A percentile compares a stretch with the other conserved stretches of the same genome.
phyloP scores from a whole-genome alignment of 169 alveolate species.

The Plasmodium malariae region DNA sequence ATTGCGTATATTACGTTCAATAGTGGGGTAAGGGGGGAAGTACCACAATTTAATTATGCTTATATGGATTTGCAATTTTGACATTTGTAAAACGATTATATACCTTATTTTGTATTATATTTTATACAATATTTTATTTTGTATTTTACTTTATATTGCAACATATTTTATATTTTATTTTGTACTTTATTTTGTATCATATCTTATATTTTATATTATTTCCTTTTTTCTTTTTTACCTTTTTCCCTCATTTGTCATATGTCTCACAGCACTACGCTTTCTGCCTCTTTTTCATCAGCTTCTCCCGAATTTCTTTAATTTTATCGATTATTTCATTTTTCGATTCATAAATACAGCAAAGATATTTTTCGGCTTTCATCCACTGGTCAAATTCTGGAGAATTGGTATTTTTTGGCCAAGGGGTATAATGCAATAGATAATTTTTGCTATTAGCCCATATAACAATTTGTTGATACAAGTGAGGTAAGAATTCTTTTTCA shows the following conservation, averaged over 20 bases:
- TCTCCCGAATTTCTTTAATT: conserved; percentile 77
- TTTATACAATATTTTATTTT: too few relatives aligned
- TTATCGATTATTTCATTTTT: conserved; percentile 87
- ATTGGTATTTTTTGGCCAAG: conserved; percentile 86
- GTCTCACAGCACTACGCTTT: neutral
- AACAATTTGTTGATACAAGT: conserved; percentile 86
- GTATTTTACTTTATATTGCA: too few relatives aligned
- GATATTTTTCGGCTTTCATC: conserved; percentile 85
- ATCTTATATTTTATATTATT: neutral
- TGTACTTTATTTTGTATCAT: too few relatives aligned
- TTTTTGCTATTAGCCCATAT: conserved; percentile 89
- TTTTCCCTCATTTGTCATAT: neutral
- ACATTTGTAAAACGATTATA: too few relatives aligned
- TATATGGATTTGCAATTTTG: too few relatives aligned
- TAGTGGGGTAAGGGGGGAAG: too few relatives aligned
- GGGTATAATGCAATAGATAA: conserved; percentile 82
- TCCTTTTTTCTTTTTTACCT: neutral
- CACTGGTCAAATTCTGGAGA: conserved; percentile 82
- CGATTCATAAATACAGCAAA: conserved; percentile 85
- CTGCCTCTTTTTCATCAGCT: conserved; percentile 54
- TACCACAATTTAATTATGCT: too few relatives aligned
- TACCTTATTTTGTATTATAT: too few relatives aligned
- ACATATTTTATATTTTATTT: too few relatives aligned
- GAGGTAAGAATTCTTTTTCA: conserved; percentile 87
- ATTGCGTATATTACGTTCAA: too few relatives aligned